A percentile compares a stretch with the other conserved stretches of the same genome.
Conservation (phyloP, 345 rosid species). For the Pelargonium nanum region DNA sequence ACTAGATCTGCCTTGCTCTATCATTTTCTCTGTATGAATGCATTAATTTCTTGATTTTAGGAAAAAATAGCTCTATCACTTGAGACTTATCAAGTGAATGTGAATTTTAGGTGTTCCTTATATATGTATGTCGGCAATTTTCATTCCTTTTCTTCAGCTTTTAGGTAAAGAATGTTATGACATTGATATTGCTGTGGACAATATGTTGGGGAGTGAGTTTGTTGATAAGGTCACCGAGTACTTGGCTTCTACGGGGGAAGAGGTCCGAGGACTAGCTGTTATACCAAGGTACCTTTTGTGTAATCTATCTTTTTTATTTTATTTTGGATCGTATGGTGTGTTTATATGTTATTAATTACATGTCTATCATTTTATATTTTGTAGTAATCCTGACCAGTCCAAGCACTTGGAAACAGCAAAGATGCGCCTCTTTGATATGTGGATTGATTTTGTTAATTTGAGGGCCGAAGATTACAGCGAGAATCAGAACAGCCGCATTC, state of each 20-base stretch:
- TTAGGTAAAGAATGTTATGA: slow-evolving; percentile 83
- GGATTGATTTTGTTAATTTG: slow-evolving; percentile 95
- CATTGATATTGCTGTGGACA: slow-evolving; percentile 79
- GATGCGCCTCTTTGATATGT: slow-evolving; percentile 67
- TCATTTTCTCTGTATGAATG: no score
- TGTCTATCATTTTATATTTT: slow-evolving; percentile 13
- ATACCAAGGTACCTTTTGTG: slow-evolving; percentile 43
- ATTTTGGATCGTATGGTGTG: not conserved
- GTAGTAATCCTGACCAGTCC: slow-evolving; percentile 92
- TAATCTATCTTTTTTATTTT: not conserved
- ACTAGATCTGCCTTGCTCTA: no score
- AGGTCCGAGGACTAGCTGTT: slow-evolving; percentile 54
- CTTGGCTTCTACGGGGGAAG: slow-evolving; percentile 50
- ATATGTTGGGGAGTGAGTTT: slow-evolving; percentile 77
- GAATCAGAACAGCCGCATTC: slow-evolving; percentile 53
- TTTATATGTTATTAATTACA: slow-evolving; percentile 8
- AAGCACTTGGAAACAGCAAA: slow-evolving; percentile 94
- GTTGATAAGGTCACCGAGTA: slow-evolving; percentile 63
- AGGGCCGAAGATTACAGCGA: slow-evolving; percentile 83
- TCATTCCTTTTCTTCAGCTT: slow-evolving; percentile 31
- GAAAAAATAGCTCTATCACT: not conserved
- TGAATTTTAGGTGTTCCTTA: not conserved
- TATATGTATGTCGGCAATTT: not conserved
- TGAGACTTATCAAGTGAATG: not conserved
- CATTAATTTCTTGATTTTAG: no score